Evolutionary conservation across 2,329 filamentous ascomycete species (phyloP).

Genomic region (Paraconiothyrium brasiliense): DNA sequence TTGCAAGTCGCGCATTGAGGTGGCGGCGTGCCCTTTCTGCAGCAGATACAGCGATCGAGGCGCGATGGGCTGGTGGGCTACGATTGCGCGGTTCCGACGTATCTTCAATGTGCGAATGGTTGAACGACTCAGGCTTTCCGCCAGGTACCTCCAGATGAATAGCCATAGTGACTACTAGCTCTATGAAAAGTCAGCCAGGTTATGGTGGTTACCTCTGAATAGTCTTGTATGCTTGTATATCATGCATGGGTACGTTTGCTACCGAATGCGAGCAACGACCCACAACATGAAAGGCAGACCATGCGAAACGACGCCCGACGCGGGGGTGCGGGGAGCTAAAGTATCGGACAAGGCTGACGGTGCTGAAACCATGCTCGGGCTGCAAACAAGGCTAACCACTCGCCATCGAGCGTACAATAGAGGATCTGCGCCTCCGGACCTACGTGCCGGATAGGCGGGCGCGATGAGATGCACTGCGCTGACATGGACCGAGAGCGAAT

Average conservation of each 20-base stretch:
- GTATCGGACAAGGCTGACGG: neutral
- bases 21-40: conserved; percentile 46
- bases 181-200: neutral
- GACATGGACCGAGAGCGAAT: neutral
- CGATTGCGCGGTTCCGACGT: conserved; percentile 18
- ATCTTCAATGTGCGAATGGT: conserved; percentile 25
- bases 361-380: neutral
- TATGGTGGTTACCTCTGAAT: neutral
- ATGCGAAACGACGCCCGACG: neutral
- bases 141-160: conserved; percentile 8
- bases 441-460: neutral
- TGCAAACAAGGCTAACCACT: neutral
- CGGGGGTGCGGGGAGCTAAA: conserved; percentile 10
- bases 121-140: conserved; percentile 21
- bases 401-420: conserved; percentile 3
- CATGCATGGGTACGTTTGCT: neutral
- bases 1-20: conserved; percentile 61
- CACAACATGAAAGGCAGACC: neutral
- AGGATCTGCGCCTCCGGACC: conserved; percentile 1
- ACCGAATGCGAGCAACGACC: neutral
- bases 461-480: conserved; percentile 1
- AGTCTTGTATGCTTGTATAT: neutral
- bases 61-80: conserved; percentile 21
- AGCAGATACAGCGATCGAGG: conserved; percentile 46
- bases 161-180: conserved; percentile 1